Evolutionary conservation across 2,329 filamentous ascomycete genomes (phyloP), one percentile per base, ranked within the genome.

Genomic region (Xylaria sp.): DNA sequence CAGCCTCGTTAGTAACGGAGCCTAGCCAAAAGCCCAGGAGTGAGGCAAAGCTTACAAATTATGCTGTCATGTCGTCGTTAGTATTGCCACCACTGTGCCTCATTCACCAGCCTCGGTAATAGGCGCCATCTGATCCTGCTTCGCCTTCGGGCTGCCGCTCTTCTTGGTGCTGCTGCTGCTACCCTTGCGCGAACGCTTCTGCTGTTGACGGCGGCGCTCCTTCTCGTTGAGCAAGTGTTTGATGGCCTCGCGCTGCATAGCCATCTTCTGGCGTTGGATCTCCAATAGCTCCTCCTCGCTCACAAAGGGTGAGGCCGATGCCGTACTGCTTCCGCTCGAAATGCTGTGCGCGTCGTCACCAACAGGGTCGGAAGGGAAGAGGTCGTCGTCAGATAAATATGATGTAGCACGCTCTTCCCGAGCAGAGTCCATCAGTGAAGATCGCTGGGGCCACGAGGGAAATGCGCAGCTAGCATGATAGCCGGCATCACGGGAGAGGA

Each of bases 341-440:
- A 81, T 74, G 73, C 79, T 83, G 73, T 74, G 77, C 62, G 75
- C 68, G 69, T 85, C 81, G 68, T 85, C 81, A 67, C 84, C 81
- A 58, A 81, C 79, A 66, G 79, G 64, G 67, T 81, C 79, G 72
- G 79, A 75, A 59, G 83, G 79, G 74, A 85, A 83, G 57, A 88
- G 82, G 68, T 88, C 86, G 75, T 88, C 86, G 77, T 89, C 86
- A 41, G 85, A 87, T 65, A 88, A 79, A 74, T 81, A 86, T 0
- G 84, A 84, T 2, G 82, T 82, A 17, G 83, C 80, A 61, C 81
- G 80, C 66, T 79, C 75, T 44, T 64, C 61, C 38, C 61, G 60
- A 41, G 65, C 38, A 29, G 62, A 64, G 37, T 68, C 64, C 60
- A 66, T 71, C 25, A 79, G 72, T 2, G 76, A 78, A 0, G 74